These are phyloP conservation scores for Biscutella auriculata DNA, from an alignment of 441 rosid genomes.

Conservation along the genomic window DNA sequence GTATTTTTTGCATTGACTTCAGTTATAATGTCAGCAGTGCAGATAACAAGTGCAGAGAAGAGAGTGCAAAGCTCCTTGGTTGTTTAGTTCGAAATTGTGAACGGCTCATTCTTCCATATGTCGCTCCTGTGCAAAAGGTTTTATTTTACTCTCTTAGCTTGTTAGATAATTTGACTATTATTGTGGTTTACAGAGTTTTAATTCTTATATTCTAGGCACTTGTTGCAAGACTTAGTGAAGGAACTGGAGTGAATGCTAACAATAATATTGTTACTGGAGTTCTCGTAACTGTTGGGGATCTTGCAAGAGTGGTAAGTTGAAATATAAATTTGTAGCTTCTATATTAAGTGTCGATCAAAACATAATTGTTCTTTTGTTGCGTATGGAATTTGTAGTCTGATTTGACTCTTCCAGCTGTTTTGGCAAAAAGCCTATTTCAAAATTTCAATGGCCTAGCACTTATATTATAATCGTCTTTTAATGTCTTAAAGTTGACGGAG, in stretches of 20 bases:
- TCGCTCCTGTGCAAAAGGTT: slow-evolving; percentile 98
- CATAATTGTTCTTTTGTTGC: background rate
- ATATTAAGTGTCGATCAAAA: background rate
- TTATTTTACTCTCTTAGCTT: slow-evolving; percentile 20
- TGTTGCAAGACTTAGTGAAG: slow-evolving; percentile 87
- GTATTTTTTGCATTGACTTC: slow-evolving; percentile 24
- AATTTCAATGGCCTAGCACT: slow-evolving; percentile 1
- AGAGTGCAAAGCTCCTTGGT: slow-evolving; percentile 96
- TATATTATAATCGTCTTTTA: background rate
- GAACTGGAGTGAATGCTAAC: slow-evolving; percentile 82
- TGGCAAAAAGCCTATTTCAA: slow-evolving; percentile 5
- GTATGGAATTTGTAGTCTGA: slow-evolving; percentile 1
- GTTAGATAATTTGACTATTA: slow-evolving; percentile 11
- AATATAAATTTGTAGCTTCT: slow-evolving; percentile 13
- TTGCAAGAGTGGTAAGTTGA: slow-evolving; percentile 95
- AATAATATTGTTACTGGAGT: slow-evolving; percentile 91
- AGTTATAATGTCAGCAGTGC: slow-evolving; percentile 73
- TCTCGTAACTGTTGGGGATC: slow-evolving; percentile 98
- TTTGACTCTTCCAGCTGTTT: background rate
- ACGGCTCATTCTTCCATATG: slow-evolving; percentile 81
- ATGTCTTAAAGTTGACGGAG: slow-evolving; percentile 2
- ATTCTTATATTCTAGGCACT: slow-evolving; percentile 65
- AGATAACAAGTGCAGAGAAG: slow-evolving; percentile 98
- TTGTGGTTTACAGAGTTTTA: slow-evolving; percentile 12
- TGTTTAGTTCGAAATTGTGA: slow-evolving; percentile 98